Percentiles rank a stretch among this genome's conserved stretches.
These are phyloP conservation scores for Didymosphaeria variabile DNA, from an alignment of 2,329 filamentous ascomycete genomes.

Conservation along the genomic window DNA sequence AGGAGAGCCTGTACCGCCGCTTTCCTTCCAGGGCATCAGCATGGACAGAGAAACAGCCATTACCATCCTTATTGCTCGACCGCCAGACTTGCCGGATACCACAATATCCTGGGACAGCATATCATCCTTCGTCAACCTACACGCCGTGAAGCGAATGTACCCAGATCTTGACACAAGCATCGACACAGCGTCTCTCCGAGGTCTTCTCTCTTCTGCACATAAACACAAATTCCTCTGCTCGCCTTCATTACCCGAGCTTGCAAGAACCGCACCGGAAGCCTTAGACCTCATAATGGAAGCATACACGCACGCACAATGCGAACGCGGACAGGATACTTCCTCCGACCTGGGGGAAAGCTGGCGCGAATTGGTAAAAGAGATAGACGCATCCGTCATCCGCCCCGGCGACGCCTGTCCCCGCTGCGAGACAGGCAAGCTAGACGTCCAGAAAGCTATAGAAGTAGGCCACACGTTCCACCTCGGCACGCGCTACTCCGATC, in stretches of 20 bases:
- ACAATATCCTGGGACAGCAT: constrained; percentile 26
- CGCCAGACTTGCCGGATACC: constrained; percentile 13
- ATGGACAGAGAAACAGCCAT: constrained; percentile 74
- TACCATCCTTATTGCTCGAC: constrained; percentile 58
- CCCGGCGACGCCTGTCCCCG: constrained; percentile 77
- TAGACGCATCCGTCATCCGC: constrained; percentile 72
- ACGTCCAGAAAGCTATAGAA: constrained; percentile 79
- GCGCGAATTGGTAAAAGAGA: neutral
- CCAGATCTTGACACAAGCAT: constrained; percentile 77
- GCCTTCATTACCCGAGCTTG: neutral
- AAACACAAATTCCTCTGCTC: neutral
- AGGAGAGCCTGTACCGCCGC: constrained; percentile 3
- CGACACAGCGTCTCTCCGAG: constrained; percentile 50
- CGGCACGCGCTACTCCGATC: constrained; percentile 84
- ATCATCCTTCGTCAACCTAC: constrained; percentile 60
- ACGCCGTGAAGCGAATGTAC: constrained; percentile 72
- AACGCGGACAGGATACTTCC: no score
- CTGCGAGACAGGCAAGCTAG: constrained; percentile 71
- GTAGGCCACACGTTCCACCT: constrained; percentile 95
- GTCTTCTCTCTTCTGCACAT: constrained; percentile 31
- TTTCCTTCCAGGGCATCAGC: constrained; percentile 71
- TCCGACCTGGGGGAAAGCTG: constrained; percentile 14
- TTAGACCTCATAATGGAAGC: constrained; percentile 31
- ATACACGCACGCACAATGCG: no score
- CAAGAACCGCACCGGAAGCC: constrained; percentile 3